These are phyloP conservation scores for Raffaelea ambrosiae DNA, from an alignment of 2,329 filamentous ascomycete genomes.

Conservation along the genomic window DNA sequence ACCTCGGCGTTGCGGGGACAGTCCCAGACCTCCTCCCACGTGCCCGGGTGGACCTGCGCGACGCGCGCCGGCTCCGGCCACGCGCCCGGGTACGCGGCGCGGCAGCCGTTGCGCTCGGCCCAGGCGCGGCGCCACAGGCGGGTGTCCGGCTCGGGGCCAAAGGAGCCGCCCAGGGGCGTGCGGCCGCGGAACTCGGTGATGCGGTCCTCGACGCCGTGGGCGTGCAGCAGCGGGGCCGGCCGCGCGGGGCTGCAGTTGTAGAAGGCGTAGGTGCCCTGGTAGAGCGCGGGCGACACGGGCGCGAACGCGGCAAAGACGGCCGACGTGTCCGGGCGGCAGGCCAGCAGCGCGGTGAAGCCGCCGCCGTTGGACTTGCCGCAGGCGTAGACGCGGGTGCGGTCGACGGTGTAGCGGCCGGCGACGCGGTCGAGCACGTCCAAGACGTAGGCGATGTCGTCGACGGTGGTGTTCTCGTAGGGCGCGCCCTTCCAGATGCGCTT, in stretches of 20 bases:
- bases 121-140: constrained; percentile 8
- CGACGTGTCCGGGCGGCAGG: constrained; percentile 8
- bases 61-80: constrained; percentile 1
- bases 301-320: constrained; percentile 9
- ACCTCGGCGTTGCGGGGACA: constrained; percentile 6
- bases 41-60: constrained; percentile 3
- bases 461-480: constrained; percentile 8
- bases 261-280: constrained; percentile 8
- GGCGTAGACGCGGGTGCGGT: constrained; percentile 9
- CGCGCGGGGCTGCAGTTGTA: constrained; percentile 8
- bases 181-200: constrained; percentile 6
- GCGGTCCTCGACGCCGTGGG: constrained; percentile 9
- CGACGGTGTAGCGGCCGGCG: constrained; percentile 2
- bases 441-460: constrained; percentile 8
- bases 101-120: constrained; percentile 9
- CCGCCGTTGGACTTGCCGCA: constrained; percentile 10
- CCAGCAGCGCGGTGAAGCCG: constrained; percentile 8
- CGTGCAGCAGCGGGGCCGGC: constrained; percentile 5
- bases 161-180: constrained; percentile 6
- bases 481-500: constrained; percentile 8
- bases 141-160: constrained; percentile 7
- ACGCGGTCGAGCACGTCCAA: constrained; percentile 4
- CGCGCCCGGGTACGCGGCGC: not conserved
- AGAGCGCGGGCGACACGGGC: constrained; percentile 7
- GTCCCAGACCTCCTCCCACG: constrained; percentile 9